A percentile compares a stretch with the other conserved stretches of the same genome.
Evolutionary conservation across 2,329 filamentous ascomycete species (phyloP).

Genomic region (Penicillium sp.): DNA sequence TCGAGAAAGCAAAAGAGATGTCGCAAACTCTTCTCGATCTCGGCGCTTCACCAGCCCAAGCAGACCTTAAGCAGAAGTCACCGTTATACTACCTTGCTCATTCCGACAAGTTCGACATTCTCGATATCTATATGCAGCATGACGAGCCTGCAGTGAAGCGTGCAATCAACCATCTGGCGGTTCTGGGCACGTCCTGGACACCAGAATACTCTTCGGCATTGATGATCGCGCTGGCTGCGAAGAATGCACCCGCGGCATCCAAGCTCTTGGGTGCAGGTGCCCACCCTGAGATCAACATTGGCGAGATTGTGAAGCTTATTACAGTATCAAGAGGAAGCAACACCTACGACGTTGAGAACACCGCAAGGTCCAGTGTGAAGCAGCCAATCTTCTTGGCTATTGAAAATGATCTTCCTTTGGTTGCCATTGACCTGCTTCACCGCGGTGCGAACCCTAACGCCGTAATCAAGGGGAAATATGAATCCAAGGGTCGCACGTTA

Average conservation of each 20-base stretch:
- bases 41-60: conserved; percentile 71
- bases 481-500: conserved; percentile 36
- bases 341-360: conserved; percentile 40
- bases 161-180: conserved; percentile 64
- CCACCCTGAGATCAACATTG: conserved; percentile 58
- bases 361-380: conserved; percentile 48
- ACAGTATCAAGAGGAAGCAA: neutral
- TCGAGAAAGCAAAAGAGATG: conserved; percentile 64
- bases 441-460: conserved; percentile 65
- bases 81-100: conserved; percentile 64
- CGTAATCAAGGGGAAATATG: conserved; percentile 44
- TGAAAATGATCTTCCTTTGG: conserved; percentile 47
- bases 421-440: conserved; percentile 59
- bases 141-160: conserved; percentile 61
- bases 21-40: conserved; percentile 62
- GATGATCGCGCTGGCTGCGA: conserved; percentile 55
- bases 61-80: conserved; percentile 62
- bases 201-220: conserved; percentile 50
- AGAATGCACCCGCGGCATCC: conserved; percentile 49
- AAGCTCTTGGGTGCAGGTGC: conserved; percentile 65
- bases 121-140: conserved; percentile 46
- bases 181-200: conserved; percentile 39
- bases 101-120: conserved; percentile 44
- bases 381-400: conserved; percentile 68
- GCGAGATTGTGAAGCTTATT: conserved; percentile 35